Conservation (phyloP, 495 filamentous ascomycete genomes). For the Achaetomiella virescens region DNA sequence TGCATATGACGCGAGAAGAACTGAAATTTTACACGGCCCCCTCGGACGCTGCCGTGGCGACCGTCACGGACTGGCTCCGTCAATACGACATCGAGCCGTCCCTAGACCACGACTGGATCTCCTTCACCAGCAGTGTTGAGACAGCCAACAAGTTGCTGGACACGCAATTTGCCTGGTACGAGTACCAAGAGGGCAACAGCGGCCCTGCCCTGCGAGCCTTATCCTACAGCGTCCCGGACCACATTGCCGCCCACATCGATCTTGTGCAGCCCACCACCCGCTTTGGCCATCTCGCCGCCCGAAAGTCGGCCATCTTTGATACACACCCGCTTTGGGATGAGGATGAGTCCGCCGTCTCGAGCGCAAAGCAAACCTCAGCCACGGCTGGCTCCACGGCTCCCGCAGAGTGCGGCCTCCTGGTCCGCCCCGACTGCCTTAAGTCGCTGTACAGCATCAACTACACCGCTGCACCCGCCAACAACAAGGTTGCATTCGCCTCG, state of each 20-base stretch:
- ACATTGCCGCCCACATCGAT: conserved; percentile 53
- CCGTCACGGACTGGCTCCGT: conserved; percentile 45
- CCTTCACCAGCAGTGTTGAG: conserved; percentile 43
- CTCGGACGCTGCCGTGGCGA: conserved; percentile 35
- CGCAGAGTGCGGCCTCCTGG: conserved; percentile 36
- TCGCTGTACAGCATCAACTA: conserved; percentile 52
- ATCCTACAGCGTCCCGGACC: conserved; percentile 58
- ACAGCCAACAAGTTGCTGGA: conserved; percentile 43
- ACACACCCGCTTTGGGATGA: conserved; percentile 14
- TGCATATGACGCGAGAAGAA: conserved; percentile 48
- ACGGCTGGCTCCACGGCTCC: conserved; percentile 16
- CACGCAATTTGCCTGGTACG: conserved; percentile 40
- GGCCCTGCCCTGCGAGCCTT: conserved; percentile 47
- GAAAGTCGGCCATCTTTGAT: conserved; percentile 27
- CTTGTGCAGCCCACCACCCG: conserved; percentile 64
- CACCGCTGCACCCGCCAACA: conserved; percentile 14
- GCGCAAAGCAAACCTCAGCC: conserved; percentile 8
- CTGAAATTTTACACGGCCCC: conserved; percentile 49
- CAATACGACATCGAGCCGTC: conserved; percentile 42
- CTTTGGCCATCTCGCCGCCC: conserved; percentile 38
- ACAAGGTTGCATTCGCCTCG: conserved; percentile 40
- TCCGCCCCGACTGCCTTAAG: conserved; percentile 55
- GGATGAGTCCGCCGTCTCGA: not conserved
- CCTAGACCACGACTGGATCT: conserved; percentile 42
- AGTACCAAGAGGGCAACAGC: conserved; percentile 32